A percentile compares a stretch with the other conserved stretches of the same genome.
Evolutionary conservation across 2,329 filamentous ascomycete species (phyloP).

Genomic region (Dothiorella sarmentorum): DNA sequence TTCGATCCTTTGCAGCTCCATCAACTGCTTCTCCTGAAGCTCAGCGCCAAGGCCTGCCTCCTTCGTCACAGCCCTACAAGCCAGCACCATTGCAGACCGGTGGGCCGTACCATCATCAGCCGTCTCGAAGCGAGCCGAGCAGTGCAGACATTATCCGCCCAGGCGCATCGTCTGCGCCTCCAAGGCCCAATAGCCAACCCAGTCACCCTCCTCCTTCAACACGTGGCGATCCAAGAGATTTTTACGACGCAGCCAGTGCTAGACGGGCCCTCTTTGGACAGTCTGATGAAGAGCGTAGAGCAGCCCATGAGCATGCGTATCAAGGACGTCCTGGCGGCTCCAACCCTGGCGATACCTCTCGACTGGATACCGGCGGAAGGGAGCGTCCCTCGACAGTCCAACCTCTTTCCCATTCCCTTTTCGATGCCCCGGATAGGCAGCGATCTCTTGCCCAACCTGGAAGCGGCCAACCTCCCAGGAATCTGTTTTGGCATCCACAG

Average conservation of each 20-base stretch:
- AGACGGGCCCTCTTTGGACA: constrained; percentile 24
- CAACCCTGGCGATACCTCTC: constrained; percentile 7
- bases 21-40: constrained; percentile 31
- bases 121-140: constrained; percentile 10
- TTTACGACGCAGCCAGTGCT: constrained; percentile 27
- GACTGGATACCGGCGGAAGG: constrained; percentile 18
- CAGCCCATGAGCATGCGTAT: not conserved
- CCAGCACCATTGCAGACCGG: not conserved
- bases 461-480: constrained; percentile 26
- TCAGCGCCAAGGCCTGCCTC: constrained; percentile 31
- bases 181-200: constrained; percentile 41
- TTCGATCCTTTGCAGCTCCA: constrained; percentile 22
- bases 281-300: constrained; percentile 6
- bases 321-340: constrained; percentile 3
- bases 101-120: not conserved
- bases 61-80: constrained; percentile 33
- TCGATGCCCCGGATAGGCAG: constrained; percentile 31
- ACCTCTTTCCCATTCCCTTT: constrained; percentile 37
- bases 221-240: constrained; percentile 25
- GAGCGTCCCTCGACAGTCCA: constrained; percentile 39
- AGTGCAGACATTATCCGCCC: constrained; percentile 8
- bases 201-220: constrained; percentile 27
- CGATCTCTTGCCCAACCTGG: not conserved
- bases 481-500: constrained; percentile 31
- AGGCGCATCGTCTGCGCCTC: constrained; percentile 25